Conservation (phyloP, 192 early-diverging fungal species). For the Diversispora eburnea region DNA sequence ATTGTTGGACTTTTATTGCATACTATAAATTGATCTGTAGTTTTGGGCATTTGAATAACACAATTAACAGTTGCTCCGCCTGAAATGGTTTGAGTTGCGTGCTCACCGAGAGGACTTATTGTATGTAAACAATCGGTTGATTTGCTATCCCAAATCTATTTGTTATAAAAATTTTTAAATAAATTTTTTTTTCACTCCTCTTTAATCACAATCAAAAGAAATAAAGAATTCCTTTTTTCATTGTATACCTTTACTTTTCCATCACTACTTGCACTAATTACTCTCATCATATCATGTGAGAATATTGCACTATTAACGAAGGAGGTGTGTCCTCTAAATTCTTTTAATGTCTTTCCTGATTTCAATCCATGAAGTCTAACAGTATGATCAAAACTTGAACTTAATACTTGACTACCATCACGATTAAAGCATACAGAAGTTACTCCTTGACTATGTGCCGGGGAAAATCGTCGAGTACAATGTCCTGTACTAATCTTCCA, state of each 20-base stretch:
- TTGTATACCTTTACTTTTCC: conserved; percentile 73
- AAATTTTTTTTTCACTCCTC: background rate
- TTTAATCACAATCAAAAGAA: background rate
- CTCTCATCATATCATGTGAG: conserved; percentile 60
- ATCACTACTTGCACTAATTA: conserved; percentile 82
- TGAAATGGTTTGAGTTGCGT: conserved; percentile 46
- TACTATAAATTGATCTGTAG: conserved; percentile 65
- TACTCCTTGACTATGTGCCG: conserved; percentile 84
- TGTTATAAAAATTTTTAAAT: background rate
- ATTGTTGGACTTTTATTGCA: conserved; percentile 74
- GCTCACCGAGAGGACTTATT: conserved; percentile 49
- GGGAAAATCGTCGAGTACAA: conserved; percentile 64
- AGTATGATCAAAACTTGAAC: conserved; percentile 74
- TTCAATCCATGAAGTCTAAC: conserved; percentile 83
- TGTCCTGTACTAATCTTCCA: conserved; percentile 82
- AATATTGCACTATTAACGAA: conserved; percentile 81
- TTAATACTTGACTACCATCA: conserved; percentile 78
- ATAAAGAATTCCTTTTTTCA: background rate
- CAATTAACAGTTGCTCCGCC: conserved; percentile 53
- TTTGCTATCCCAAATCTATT: conserved; percentile 87
- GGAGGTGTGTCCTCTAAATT: conserved; percentile 88
- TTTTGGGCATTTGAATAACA: conserved; percentile 62
- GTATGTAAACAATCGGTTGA: conserved; percentile 65
- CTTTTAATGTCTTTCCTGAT: conserved; percentile 87
- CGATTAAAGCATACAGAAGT: conserved; percentile 73